Base-by-base conservation (phyloP, 2,329 filamentous ascomycete species). In the Plectosphaerella plurivora region DNA sequence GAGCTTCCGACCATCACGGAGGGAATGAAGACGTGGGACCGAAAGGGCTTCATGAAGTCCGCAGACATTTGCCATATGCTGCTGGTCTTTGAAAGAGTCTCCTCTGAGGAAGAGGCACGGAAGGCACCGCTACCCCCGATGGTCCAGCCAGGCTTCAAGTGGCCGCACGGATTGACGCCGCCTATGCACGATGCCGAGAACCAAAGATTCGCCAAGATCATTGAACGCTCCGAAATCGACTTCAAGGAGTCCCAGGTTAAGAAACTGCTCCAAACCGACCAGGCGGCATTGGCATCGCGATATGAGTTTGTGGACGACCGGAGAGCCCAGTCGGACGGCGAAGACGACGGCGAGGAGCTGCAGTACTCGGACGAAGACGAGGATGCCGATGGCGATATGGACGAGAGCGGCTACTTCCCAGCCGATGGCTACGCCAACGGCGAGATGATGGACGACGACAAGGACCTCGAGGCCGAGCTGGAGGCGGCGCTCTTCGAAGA, bases 21-120 rank as follows among this genome's bases (percentile, higher is more conserved):
- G 66, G 87, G 86, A 8, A 91, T 94, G 87, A 96, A 96, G 75
- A 92, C 88, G 54, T 96, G 91, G 89, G 91, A 96, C 66, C 86
- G 86, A 63, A 91, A 89, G 63, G 82, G 86, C 16, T 91, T 92
- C 76, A 91, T 92, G 75, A 96, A 96, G 72, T 88, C 89, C 9
- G 88, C 89, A 33, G 91, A 96, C 64, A 83, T 96, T 35, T 91
- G 87, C 60, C 91, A 96, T 72, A 95, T 96, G 88, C 79, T 96
- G 36, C 73, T 95, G 8, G 88, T 93, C 2, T 82, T 91, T 53
- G 86, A 87, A 9, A 75, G 71, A 33, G 86, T 93, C 16, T 72
- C 76, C 46, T 85, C 70, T 51, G 86, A 89, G 57, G 72, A 78
- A n/a, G 85, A 88, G 63, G 87, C 86, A 1, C 74, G 78, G 61